Conservation (phyloP, 1,284 basidiomycete genomes). For the Microbotryomycetes sp. region DNA sequence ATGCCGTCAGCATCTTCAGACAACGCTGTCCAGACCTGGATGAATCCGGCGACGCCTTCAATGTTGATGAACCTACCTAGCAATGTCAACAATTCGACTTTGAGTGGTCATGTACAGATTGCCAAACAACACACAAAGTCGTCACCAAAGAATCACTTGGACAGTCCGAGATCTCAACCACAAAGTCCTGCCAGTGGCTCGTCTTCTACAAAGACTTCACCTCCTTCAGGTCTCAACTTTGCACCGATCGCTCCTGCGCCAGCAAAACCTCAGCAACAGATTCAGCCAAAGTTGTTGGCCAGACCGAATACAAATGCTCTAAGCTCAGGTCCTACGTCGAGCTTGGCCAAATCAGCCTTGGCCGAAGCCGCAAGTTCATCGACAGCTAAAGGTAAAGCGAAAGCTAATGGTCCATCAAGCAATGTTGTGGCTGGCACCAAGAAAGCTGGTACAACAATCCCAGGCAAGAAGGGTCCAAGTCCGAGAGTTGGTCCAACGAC, state of each 20-base stretch:
- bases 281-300: background rate
- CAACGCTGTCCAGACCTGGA: background rate
- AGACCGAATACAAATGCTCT: conserved; percentile 16
- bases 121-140: background rate
- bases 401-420: background rate
- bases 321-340: conserved; percentile 10
- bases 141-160: background rate
- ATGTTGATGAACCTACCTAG: conserved; percentile 35
- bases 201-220: conserved; percentile 4
- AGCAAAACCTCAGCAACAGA: background rate
- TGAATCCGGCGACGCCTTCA: conserved; percentile 34
- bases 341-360: conserved; percentile 3
- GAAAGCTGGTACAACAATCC: background rate
- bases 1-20: background rate
- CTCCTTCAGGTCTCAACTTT: background rate
- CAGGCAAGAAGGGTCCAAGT: background rate
- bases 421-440: too few relatives aligned
- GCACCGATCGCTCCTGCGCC: conserved; percentile 1
- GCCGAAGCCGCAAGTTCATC: background rate
- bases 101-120: conserved; percentile 8
- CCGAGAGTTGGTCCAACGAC: background rate
- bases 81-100: conserved; percentile 22
- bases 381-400: background rate
- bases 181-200: conserved; percentile 10
- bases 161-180: background rate